A percentile compares a stretch with the other conserved stretches of the same genome.
These are phyloP conservation scores for Garcia nutans DNA, from an alignment of 345 rosid species.

Conservation along the genomic window DNA sequence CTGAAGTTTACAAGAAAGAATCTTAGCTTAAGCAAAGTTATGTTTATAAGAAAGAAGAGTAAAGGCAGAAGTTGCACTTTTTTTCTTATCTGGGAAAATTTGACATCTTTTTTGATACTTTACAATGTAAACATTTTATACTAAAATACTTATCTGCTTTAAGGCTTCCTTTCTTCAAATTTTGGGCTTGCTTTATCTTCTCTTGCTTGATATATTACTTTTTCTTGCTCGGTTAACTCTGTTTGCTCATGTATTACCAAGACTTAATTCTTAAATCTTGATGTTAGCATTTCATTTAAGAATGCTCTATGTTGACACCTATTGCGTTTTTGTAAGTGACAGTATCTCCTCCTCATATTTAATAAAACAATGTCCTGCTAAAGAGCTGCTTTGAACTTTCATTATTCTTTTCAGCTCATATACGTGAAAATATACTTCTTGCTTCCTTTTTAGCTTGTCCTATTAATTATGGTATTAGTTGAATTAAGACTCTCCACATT, in stretches of 20 bases:
- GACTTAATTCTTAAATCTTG: neutral
- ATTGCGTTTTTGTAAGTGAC: neutral
- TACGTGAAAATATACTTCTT: neutral
- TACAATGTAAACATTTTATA: neutral
- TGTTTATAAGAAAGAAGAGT: neutral
- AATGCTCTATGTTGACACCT: neutral
- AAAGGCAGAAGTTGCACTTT: neutral
- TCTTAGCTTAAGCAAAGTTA: neutral
- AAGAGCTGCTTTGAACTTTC: neutral
- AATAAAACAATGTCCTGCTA: neutral
- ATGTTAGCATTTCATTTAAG: neutral
- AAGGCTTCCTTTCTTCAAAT: neutral
- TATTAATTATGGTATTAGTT: neutral
- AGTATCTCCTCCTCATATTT: neutral
- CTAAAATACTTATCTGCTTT: neutral
- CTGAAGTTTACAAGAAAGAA: conserved; percentile 4
- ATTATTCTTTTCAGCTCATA: neutral
- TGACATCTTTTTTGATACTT: neutral
- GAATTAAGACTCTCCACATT: neutral
- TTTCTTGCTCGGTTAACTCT: neutral
- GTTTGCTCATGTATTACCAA: neutral
- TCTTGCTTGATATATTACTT: neutral
- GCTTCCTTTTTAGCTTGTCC: neutral
- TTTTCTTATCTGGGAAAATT: neutral
- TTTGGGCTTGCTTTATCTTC: neutral